phyloP scores from a whole-genome alignment of 148 eudicot species.

The Amaranthus cruentus region DNA sequence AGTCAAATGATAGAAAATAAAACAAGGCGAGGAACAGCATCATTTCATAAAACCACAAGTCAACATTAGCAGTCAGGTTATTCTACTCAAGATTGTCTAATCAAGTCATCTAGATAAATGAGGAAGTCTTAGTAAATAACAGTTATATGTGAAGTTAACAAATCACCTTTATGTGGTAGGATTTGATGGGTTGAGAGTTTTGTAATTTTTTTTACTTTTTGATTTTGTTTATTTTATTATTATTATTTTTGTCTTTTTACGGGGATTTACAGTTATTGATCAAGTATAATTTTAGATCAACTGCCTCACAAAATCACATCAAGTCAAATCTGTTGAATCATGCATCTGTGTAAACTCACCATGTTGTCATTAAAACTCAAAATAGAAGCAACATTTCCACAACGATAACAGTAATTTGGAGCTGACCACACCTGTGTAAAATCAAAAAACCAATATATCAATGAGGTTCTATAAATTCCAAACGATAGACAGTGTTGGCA shows the following conservation, averaged over 20 bases:
- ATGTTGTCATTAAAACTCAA: constrained; percentile 98
- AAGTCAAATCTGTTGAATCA: neutral
- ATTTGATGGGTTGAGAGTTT: too few relatives aligned
- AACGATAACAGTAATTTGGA: constrained; percentile 97
- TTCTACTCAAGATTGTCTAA: neutral
- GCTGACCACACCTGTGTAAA: constrained; percentile 98
- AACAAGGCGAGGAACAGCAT: neutral
- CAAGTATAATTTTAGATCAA: neutral
- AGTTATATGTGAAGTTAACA: too few relatives aligned
- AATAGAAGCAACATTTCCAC: constrained; percentile 98
- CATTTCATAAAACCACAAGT: neutral
- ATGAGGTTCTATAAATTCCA: neutral
- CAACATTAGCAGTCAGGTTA: constrained; percentile 1
- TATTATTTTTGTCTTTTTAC: too few relatives aligned
- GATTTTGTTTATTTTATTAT: too few relatives aligned
- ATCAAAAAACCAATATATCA: constrained; percentile 18
- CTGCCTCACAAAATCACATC: neutral
- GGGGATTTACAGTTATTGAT: too few relatives aligned
- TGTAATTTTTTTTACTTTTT: too few relatives aligned
- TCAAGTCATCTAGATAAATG: too few relatives aligned
- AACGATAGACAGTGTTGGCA: constrained; percentile 12
- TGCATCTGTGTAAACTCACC: constrained; percentile 40
- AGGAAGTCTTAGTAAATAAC: too few relatives aligned
- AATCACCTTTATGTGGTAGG: too few relatives aligned
- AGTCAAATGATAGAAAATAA: neutral